Evolutionary conservation across 2,329 filamentous ascomycete genomes (phyloP), one percentile per base, ranked within the genome.

Genomic region (Chaetomium sp.): DNA sequence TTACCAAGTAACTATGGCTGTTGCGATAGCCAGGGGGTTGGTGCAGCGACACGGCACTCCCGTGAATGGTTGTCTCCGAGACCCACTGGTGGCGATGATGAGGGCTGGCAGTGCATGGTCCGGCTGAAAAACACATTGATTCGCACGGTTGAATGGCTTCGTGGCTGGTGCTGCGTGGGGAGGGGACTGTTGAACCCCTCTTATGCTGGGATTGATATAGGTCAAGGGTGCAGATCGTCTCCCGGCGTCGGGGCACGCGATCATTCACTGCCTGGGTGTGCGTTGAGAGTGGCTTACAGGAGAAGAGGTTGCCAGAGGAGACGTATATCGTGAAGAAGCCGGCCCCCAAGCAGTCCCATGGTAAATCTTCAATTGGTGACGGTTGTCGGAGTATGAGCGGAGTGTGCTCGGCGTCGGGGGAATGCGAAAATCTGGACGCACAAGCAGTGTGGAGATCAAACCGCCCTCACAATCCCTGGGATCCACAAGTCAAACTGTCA

Each of bases 71-170:
- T 21, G 16, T 21, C 42, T 47, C 42, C 10, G 42, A 6, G 27
- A 6, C n/a, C 35, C 42, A 21, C 10, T 53, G 16, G 21, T 53
- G 50, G 16, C 7, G 50, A 27, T 33, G 19, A 21, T 33, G 29
- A 33, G n/a, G 33, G 29, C 29, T 8, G 47, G 23, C 10, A 50
- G 45, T 12, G n/a, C 8, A 7, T 12, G 5, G 9, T 23, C 10
- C 23, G 13, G 12, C 21, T 23, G 5, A 12, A 13, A 13, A 50
- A 4, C 21, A 4, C 19, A 7, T 9, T 45, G 33, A 45, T 45
- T 42, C 33, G 21, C 21, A 57, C 54, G 54, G 35, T 25, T 57
- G 54, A 27, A 42, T 27, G 54, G 12, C 29, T 54, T 42, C 23
- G 27, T 25, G 10, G 49, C 23, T 16, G 45, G n/a, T 8, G 21